phyloP scores from a whole-genome alignment of 345 rosid genomes.

The Citrus hindsii region DNA sequence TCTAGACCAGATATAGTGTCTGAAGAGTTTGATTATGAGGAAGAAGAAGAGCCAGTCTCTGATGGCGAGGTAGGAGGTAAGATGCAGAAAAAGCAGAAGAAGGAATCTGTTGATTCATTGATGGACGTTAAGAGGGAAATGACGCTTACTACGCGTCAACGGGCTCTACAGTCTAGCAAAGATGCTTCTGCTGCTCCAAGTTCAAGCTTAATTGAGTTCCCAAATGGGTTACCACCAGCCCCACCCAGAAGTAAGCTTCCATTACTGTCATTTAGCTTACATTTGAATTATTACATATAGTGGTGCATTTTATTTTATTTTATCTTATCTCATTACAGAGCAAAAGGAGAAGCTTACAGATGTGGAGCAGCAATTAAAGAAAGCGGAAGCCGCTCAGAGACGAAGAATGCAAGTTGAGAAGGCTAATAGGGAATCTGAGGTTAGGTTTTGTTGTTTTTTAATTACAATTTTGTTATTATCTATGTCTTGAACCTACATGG shows the following conservation, averaged over 20 bases:
- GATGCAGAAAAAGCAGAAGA: constrained; percentile 49
- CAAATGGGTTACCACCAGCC: constrained; percentile 92
- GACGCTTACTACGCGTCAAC: constrained; percentile 80
- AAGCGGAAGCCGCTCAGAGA: constrained; percentile 90
- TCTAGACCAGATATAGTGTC: constrained; percentile 36
- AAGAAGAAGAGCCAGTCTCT: constrained; percentile 47
- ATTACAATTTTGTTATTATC: background rate
- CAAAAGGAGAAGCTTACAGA: constrained; percentile 88
- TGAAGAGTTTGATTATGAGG: constrained; percentile 57
- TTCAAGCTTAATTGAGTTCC: constrained; percentile 63
- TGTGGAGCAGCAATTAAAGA: constrained; percentile 82
- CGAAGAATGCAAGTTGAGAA: constrained; percentile 87
- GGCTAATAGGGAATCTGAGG: constrained; percentile 88
- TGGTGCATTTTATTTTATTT: constrained; percentile 1
- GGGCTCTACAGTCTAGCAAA: constrained; percentile 84
- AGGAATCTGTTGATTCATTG: constrained; percentile 50
- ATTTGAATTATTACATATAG: constrained; percentile 3
- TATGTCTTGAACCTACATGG: background rate
- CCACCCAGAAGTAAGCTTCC: constrained; percentile 78
- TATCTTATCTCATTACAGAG: constrained; percentile 34
- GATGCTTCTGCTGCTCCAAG: constrained; percentile 43
- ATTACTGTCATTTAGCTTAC: background rate
- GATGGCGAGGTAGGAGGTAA: constrained; percentile 50
- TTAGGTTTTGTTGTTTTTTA: constrained; percentile 26
- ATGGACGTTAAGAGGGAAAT: constrained; percentile 64